A percentile compares a stretch with the other conserved stretches of the same genome.
Conservation (phyloP, 2,329 filamentous ascomycete species). For the Rhinocladiella similis region DNA sequence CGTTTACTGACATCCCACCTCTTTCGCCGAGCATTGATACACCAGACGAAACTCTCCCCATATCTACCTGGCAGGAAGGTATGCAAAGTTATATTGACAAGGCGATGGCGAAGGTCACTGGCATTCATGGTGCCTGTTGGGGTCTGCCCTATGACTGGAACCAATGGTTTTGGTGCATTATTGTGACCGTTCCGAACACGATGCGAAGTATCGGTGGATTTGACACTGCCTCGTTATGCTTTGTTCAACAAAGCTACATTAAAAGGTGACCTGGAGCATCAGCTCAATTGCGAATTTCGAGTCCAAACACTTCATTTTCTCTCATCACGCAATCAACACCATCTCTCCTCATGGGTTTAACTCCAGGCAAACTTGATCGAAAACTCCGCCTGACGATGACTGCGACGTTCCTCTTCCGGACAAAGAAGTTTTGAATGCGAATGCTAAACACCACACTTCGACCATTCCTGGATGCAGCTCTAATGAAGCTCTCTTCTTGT, state of each 20-base stretch:
- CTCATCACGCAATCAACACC: too few species aligned
- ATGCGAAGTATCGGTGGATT: neutral
- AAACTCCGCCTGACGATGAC: neutral
- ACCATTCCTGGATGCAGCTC: conserved; percentile 3
- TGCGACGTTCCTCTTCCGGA: neutral
- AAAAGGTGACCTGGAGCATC: too few species aligned
- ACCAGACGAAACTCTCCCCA: too few species aligned
- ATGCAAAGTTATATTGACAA: too few species aligned
- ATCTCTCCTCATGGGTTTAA: neutral
- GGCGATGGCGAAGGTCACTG: too few species aligned
- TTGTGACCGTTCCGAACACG: neutral
- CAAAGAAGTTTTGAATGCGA: neutral
- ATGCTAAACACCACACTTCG: conserved; percentile 4
- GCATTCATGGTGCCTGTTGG: neutral
- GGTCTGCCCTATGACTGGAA: neutral
- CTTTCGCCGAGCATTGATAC: neutral
- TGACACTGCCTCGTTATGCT: neutral
- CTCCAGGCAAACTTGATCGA: neutral
- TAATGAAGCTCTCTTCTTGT: neutral
- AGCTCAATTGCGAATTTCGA: too few species aligned
- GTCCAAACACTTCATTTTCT: too few species aligned
- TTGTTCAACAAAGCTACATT: too few species aligned
- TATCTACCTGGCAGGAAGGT: too few species aligned
- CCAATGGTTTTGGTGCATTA: neutral
- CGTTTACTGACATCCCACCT: too few species aligned